These are phyloP conservation scores for Elsinoe australis DNA, from an alignment of 2,329 filamentous ascomycete species.

Conservation along the genomic window DNA sequence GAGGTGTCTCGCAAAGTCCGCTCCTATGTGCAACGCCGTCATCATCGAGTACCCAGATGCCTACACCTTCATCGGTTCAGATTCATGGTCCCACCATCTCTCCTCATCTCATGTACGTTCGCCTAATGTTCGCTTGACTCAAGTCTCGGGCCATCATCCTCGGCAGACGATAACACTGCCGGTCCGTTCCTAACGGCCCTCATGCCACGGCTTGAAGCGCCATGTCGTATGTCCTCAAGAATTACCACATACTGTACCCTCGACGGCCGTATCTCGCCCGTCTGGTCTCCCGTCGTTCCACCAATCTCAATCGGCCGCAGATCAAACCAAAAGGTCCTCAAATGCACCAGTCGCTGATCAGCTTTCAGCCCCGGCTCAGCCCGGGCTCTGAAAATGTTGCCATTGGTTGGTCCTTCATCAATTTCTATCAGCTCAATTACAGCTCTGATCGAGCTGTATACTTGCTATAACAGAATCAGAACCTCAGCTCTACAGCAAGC, in stretches of 20 bases:
- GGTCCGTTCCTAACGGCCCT: conserved; percentile 13
- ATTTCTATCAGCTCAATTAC: conserved; percentile 14
- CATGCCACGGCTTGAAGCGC: conserved; percentile 6
- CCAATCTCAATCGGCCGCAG: neutral
- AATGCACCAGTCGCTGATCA: conserved; percentile 1
- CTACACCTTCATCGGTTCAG: too few relatives aligned
- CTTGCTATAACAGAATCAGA: conserved; percentile 3
- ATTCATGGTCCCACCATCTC: too few relatives aligned
- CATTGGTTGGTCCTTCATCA: neutral
- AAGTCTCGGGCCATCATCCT: too few relatives aligned
- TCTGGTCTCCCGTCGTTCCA: neutral
- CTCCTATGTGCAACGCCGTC: too few relatives aligned
- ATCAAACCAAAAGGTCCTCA: conserved; percentile 4
- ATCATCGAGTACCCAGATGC: too few relatives aligned
- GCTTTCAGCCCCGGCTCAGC: neutral
- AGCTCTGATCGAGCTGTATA: too few relatives aligned
- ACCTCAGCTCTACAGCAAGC: too few relatives aligned
- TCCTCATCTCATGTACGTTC: conserved; percentile 2
- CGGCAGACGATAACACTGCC: conserved; percentile 2
- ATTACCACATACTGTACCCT: neutral
- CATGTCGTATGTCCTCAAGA: conserved; percentile 1
- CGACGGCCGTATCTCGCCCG: conserved; percentile 15
- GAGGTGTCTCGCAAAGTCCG: neutral
- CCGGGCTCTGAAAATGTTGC: neutral
- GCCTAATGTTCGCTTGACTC: too few relatives aligned